These are phyloP conservation scores for Tuber microsphaerosporum DNA, from an alignment of 495 filamentous ascomycete genomes.

Conservation along the genomic window DNA sequence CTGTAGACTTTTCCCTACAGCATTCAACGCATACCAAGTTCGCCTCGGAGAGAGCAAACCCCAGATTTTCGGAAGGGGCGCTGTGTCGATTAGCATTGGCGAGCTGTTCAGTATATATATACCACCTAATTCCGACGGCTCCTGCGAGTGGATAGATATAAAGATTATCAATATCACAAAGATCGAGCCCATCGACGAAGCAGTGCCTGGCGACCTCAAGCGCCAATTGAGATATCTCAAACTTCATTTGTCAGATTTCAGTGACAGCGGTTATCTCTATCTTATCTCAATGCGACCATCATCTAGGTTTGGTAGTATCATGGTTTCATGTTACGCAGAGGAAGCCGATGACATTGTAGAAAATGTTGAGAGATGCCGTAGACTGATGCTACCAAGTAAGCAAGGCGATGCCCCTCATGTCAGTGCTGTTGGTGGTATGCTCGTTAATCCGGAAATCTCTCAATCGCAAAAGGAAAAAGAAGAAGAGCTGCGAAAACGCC, in stretches of 20 bases:
- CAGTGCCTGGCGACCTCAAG: conserved; percentile 13
- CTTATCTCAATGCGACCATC: conserved; percentile 34
- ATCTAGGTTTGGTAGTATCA: conserved; percentile 26
- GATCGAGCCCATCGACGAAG: conserved; percentile 22
- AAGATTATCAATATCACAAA: conserved; percentile 30
- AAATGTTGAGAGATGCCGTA: conserved; percentile 23
- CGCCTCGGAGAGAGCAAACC: conserved; percentile 23
- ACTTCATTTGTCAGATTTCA: conserved; percentile 26
- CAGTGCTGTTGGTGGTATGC: conserved; percentile 30
- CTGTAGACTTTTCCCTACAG: conserved; percentile 12
- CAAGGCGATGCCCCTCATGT: background rate
- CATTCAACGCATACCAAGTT: conserved; percentile 28
- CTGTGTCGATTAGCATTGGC: conserved; percentile 25
- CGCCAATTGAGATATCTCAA: conserved; percentile 30
- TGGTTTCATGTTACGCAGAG: conserved; percentile 25
- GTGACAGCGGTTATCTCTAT: conserved; percentile 33
- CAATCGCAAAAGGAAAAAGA: conserved; percentile 25
- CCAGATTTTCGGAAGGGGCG: conserved; percentile 14
- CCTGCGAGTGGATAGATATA: conserved; percentile 34
- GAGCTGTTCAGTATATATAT: conserved; percentile 38
- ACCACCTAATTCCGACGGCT: conserved; percentile 26
- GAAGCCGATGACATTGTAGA: conserved; percentile 24
- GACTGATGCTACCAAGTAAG: conserved; percentile 10
- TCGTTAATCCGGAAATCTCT: conserved; percentile 17
- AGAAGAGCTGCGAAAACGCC: conserved; percentile 27